Base-by-base conservation (phyloP, 192 early-diverging fungal species). In the Umbelopsis isabellina region DNA sequence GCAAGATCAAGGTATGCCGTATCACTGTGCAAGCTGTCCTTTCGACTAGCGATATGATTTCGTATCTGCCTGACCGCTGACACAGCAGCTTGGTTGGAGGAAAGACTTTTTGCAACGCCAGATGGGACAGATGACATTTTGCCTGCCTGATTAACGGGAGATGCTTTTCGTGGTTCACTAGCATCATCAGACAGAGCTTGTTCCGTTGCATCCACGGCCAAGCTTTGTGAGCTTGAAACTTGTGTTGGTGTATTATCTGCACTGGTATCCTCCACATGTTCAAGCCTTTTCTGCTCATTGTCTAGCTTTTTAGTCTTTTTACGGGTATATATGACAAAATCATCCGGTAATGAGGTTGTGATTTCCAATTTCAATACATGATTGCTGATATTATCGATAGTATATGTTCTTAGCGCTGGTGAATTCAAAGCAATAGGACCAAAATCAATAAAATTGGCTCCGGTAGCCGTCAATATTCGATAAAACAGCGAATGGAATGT, bases 401-500 rank as follows among this genome's bases (percentile, higher is more conserved):
- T 87, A 67, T 97, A 89, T 9, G 87, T 87, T 12, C 95, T 87
- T 15, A 97, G 68, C 5, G 83, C 88, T 0, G 93, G 85, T 20
- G 94, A 83, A 70, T 94, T 94, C n/a, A 95, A 71, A 10, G 95
- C 87, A 7, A 95, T 92, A 0, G 88, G 80, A 5, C 97, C 97
- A 83, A 98, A 98, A 77, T 99, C 96, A 45, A 99, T 75, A 79
- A 94, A 98, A 84, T 99, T 97, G 20, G 95, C 85, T 45, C 93
- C 92, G 58, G 86, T 89, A n/a, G 90, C 87, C 44, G 86, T 97
- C 53, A 92, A 81, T 74, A 91, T 94, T 71, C 94, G 87, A 82
- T 99, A 99, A 58, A 97, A 99, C 23, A 99, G 72, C 12, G 95
- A 95, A 79, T 99, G 97, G 78, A 95, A 97, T 0, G 97, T 98